A percentile compares a stretch with the other conserved stretches of the same genome.
phyloP scores from a whole-genome alignment of 2,329 filamentous ascomycete genomes.

The Aureobasidium lini region DNA sequence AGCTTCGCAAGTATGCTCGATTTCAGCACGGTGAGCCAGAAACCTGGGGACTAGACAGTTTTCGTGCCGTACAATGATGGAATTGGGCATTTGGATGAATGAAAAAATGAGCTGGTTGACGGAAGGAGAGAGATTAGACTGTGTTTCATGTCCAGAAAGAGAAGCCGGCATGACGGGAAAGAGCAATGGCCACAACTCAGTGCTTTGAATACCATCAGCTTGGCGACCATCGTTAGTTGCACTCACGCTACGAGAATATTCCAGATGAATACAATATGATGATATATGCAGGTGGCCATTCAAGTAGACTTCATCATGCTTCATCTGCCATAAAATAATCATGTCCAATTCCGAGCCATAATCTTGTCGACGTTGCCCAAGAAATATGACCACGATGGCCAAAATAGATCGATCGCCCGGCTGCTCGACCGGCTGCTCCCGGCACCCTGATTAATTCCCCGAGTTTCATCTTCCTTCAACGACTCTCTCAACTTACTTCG shows the following conservation, averaged over 20 bases:
- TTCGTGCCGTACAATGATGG: background rate
- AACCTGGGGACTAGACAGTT: background rate
- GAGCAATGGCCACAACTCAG: background rate
- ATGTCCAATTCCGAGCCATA: no score
- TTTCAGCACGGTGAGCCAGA: background rate
- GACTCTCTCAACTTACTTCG: background rate
- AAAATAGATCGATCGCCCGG: background rate
- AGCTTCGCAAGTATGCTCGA: background rate
- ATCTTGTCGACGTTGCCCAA: background rate
- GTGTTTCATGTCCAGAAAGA: conserved; percentile 11
- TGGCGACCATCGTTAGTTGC: background rate
- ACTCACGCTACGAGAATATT: background rate
- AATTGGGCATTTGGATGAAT: background rate
- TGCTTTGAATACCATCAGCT: background rate
- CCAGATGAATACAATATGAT: background rate
- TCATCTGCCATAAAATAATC: no score
- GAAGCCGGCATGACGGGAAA: background rate
- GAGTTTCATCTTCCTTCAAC: conserved; percentile 1
- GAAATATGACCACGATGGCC: background rate
- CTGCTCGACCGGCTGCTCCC: conserved; percentile 5
- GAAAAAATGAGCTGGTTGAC: conserved; percentile 1
- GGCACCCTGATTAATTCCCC: background rate
- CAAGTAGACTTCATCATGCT: no score
- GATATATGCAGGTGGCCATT: no score
- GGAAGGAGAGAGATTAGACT: background rate